Evolutionary conservation across 1,284 basidiomycete genomes (phyloP), one percentile per base, ranked within the genome.

Genomic region (Ceratorhiza oryzae-sativae): DNA sequence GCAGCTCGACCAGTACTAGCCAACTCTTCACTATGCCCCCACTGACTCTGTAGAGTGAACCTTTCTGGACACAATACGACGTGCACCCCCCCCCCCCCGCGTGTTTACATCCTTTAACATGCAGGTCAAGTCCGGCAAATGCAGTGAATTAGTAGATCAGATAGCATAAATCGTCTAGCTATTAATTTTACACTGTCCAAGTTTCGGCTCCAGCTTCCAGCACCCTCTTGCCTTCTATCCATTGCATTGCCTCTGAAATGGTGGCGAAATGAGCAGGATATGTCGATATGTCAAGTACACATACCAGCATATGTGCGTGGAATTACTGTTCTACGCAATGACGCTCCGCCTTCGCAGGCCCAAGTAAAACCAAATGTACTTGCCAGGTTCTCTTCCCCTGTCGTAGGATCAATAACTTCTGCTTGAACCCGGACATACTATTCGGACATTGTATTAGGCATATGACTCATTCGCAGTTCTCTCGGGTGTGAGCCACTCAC

Each of bases 301-400:
- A 15, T 74, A 88, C 89, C 89, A 81, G 85, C 82, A 77, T 91
- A 91, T 0, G 89, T 90, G 78, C 84, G 85, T 1, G 91, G 92
- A 0, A 93, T 86, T 25, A 93, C 86, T 65, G 83, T 85, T 25
- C 88, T 82, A 25, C 82, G 79, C 0, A 85, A 78, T 10, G 83
- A 81, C 51, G 80, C 65, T 6, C 78, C 82, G 10, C 82, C 79
- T 59, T 82, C 81, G n/a, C 77, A 76, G 63, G 83, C 85, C 85
- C 88, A 93, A 56, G 85, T 90, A 76, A 91, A 90, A 46, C 88
- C 82, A 78, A 90, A 90, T 76, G 90, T 87, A 75, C 91, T 91
- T 15, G 89, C 90, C 5, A 84, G 86, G 76, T 86, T 83, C 78
- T 90, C 88, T 6, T 81, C 80, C 4, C 91, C 91, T 0, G 90